phyloP scores from a whole-genome alignment of 2,329 filamentous ascomycete genomes.

The Fusarium napiforme region DNA sequence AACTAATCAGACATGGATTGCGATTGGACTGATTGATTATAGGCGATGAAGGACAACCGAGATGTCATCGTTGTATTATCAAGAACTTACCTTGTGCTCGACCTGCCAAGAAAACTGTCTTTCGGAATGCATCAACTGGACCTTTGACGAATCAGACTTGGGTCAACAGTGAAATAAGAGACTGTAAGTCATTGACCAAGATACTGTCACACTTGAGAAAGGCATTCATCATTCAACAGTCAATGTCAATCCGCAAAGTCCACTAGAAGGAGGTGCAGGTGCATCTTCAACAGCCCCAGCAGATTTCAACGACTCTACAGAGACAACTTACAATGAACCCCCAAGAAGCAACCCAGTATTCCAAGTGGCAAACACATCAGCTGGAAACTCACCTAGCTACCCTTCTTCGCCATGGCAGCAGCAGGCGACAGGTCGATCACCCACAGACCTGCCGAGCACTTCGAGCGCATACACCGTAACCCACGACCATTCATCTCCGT shows the following conservation, averaged over 20 bases:
- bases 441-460: constrained; percentile 9
- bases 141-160: constrained; percentile 51
- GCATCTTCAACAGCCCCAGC: background rate
- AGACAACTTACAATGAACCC: background rate
- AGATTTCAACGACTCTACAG: background rate
- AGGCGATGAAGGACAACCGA: constrained; percentile 54
- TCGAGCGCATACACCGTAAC: constrained; percentile 17
- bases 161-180: constrained; percentile 50
- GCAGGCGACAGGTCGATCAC: constrained; percentile 17
- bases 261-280: background rate
- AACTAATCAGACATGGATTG: background rate
- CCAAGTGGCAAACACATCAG: background rate
- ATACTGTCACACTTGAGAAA: fast-evolving
- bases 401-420: constrained; percentile 30
- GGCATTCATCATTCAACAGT: background rate
- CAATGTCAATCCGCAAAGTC: constrained; percentile 7
- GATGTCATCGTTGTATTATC: constrained; percentile 49
- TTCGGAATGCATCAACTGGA: constrained; percentile 50
- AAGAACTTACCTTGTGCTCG: constrained; percentile 50
- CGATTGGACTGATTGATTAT: background rate
- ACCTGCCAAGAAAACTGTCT: constrained; percentile 51
- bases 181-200: constrained; percentile 44
- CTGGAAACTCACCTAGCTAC: constrained; percentile 8
- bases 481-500: constrained; percentile 26
- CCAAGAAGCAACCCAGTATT: background rate